Evolutionary conservation across 768 basidiomycete genomes (phyloP).

Genomic region (Lactifluus piperatus): DNA sequence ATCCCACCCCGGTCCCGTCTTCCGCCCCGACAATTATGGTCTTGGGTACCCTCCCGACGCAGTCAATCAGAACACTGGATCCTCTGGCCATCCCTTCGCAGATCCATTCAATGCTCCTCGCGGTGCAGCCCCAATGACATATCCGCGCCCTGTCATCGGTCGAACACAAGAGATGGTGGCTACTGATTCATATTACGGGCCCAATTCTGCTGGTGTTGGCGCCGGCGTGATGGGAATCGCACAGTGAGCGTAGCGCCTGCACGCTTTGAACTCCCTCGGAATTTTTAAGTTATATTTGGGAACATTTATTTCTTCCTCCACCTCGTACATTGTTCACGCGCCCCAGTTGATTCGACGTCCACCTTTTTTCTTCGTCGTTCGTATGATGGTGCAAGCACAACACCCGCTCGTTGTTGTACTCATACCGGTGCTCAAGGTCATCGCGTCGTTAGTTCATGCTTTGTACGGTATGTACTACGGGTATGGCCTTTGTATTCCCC

Average conservation of each 20-base stretch:
- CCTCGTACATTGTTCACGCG: not conserved
- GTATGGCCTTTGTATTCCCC: slow-evolving; percentile 5
- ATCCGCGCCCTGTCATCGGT: not conserved
- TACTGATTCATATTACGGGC: slow-evolving; percentile 15
- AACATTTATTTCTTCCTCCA: not conserved
- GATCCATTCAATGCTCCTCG: slow-evolving; percentile 4
- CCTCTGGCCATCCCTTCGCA: slow-evolving; percentile 13
- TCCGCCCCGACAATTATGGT: slow-evolving; percentile 11
- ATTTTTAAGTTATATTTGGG: not conserved
- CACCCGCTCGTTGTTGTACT: slow-evolving; percentile 3
- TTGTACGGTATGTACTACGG: not conserved
- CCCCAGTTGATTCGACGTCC: not conserved
- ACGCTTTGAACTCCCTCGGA: not conserved
- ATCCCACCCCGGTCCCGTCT: not conserved
- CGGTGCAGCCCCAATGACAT: not conserved
- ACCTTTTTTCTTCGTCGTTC: not conserved
- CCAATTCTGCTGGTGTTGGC: not conserved
- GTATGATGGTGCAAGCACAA: not conserved
- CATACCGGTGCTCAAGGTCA: not conserved
- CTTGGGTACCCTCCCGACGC: slow-evolving; percentile 10
- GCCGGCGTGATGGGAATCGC: not conserved
- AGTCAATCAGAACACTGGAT: not conserved
- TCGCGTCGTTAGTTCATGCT: not conserved
- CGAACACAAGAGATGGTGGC: not conserved
- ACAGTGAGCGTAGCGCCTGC: not conserved